phyloP scores from a whole-genome alignment of 108 stramenopile species.

The Cylindrotheca fusiformis region DNA sequence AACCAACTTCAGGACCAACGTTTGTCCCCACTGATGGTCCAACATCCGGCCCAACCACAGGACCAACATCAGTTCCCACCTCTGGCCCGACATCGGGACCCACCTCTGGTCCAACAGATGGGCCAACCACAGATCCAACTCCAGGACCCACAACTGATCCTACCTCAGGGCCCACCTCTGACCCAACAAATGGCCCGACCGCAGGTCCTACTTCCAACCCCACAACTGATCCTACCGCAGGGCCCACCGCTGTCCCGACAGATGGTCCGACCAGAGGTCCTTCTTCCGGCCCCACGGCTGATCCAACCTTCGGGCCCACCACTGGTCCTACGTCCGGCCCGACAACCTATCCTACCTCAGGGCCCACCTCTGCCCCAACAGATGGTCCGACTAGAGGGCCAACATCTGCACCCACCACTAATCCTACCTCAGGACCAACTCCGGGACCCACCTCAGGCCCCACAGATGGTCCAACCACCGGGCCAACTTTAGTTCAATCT shows the following conservation, averaged over 20 bases:
- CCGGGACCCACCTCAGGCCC: constrained; percentile 14
- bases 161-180: not conserved
- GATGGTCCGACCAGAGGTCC: not conserved
- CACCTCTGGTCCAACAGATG: constrained; percentile 8
- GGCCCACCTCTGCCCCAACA: constrained; percentile 1
- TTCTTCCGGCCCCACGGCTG: not conserved
- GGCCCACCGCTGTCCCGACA: not conserved
- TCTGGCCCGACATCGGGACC: constrained; percentile 9
- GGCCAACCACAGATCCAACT: constrained; percentile 5
- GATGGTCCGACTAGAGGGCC: constrained; percentile 11
- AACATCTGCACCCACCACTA: constrained; percentile 6
- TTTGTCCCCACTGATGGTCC: constrained; percentile 1
- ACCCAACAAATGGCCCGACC: not conserved
- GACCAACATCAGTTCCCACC: constrained; percentile 8
- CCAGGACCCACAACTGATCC: not conserved
- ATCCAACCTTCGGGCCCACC: constrained; percentile 2
- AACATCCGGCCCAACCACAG: constrained; percentile 6
- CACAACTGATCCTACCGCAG: not conserved
- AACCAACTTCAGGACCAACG: constrained; percentile 8
- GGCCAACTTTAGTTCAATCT: constrained; percentile 1
- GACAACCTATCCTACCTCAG: constrained; percentile 1
- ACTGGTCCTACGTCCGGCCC: constrained; percentile 7
- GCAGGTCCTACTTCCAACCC: not conserved
- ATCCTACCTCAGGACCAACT: constrained; percentile 12
- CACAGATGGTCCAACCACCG: constrained; percentile 1